phyloP scores from a whole-genome alignment of 2,329 filamentous ascomycete genomes.

The Knoxdaviesia proteae region DNA sequence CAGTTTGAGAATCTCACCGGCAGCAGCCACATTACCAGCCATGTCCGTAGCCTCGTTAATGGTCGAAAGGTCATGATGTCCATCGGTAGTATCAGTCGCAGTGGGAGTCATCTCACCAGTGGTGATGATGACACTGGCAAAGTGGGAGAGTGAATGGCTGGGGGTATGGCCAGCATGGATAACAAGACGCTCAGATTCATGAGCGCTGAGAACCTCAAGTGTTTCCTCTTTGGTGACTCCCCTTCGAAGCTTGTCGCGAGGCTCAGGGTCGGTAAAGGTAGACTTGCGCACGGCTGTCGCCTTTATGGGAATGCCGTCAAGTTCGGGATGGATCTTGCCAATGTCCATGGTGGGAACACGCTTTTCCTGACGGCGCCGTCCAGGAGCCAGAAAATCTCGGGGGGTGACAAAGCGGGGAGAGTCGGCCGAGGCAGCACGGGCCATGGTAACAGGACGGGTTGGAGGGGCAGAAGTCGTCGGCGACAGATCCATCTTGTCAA shows the following conservation, averaged over 20 bases:
- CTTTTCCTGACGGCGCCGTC: conserved; percentile 6
- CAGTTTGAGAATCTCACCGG: too few species aligned
- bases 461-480: too few species aligned
- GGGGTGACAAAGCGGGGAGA: conserved; percentile 1
- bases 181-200: conserved; percentile 29
- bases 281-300: conserved; percentile 28
- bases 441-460: too few species aligned
- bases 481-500: too few species aligned
- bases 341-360: conserved; percentile 32
- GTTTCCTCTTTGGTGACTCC: conserved; percentile 14
- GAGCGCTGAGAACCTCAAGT: conserved; percentile 22
- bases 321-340: conserved; percentile 31
- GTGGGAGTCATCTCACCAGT: conserved; percentile 11
- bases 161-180: conserved; percentile 45
- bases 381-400: conserved; percentile 15
- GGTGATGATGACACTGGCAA: conserved; percentile 18
- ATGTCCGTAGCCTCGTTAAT: too few species aligned
- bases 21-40: too few species aligned
- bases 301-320: conserved; percentile 39
- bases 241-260: not conserved
- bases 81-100: conserved; percentile 2
- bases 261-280: conserved; percentile 23
- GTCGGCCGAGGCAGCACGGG: too few species aligned
- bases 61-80: too few species aligned
- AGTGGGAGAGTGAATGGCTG: conserved; percentile 33